These are phyloP conservation scores for Allantophomopsis lycopodina DNA, from an alignment of 2,329 filamentous ascomycete species.

Conservation along the genomic window DNA sequence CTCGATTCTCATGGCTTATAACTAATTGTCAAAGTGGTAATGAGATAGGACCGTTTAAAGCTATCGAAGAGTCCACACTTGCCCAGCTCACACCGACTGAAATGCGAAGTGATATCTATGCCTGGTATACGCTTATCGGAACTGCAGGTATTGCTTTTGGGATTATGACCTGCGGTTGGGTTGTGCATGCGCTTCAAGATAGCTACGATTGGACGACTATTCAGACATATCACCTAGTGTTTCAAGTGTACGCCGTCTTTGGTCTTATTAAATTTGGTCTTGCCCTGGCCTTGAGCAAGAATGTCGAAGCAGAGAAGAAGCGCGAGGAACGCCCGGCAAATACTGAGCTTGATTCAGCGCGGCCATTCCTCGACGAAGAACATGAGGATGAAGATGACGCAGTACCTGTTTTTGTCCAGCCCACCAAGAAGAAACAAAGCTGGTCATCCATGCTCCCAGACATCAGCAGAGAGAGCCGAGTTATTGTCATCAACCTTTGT, in stretches of 20 bases:
- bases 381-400: conserved; percentile 3
- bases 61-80: conserved; percentile 45
- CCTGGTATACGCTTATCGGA: conserved; percentile 47
- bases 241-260: conserved; percentile 39
- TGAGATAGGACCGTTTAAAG: conserved; percentile 49
- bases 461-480: conserved; percentile 40
- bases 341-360: conserved; percentile 1
- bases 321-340: conserved; percentile 9
- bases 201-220: conserved; percentile 27
- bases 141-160: conserved; percentile 47
- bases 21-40: conserved; percentile 33
- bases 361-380: conserved; percentile 12
- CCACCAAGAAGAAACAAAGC: conserved; percentile 6
- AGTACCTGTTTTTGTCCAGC: too few relatives aligned
- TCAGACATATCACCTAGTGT: conserved; percentile 39
- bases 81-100: conserved; percentile 36
- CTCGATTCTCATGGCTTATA: not conserved
- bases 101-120: conserved; percentile 39
- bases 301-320: conserved; percentile 22
- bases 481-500: conserved; percentile 46
- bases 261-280: conserved; percentile 43
- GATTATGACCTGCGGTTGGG: conserved; percentile 43
- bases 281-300: conserved; percentile 30
- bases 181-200: conserved; percentile 33
- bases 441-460: conserved; percentile 30